Percentiles rank a stretch among this genome's conserved stretches.
Conservation (phyloP, 169 alveolate species). For the Plasmodium sp. region DNA sequence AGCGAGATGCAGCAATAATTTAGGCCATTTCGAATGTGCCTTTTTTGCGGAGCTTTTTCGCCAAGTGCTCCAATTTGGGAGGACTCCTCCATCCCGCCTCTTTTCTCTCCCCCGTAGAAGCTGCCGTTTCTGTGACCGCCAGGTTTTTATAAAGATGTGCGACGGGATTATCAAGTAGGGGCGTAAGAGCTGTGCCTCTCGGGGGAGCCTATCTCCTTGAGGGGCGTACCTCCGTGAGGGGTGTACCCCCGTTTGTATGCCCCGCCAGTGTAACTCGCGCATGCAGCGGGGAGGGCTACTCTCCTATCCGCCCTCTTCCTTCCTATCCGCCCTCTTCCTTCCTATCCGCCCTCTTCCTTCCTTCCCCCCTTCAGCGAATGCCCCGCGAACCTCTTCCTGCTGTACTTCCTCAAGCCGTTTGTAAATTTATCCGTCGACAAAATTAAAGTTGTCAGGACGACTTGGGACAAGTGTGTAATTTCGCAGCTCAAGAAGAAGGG, state of each 20-base stretch:
- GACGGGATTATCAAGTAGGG: slow-evolving; percentile 54
- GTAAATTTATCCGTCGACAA: slow-evolving; percentile 49
- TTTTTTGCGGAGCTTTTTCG: background rate
- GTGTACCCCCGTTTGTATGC: background rate
- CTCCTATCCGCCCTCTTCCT: background rate
- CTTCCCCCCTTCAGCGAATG: slow-evolving; percentile 30
- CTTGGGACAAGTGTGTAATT: slow-evolving; percentile 48
- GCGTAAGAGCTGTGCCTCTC: background rate
- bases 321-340: background rate
- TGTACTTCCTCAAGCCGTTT: slow-evolving; percentile 68
- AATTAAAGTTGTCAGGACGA: slow-evolving; percentile 54
- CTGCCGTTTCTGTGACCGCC: slow-evolving; percentile 36
- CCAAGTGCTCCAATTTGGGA: background rate
- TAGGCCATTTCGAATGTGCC: background rate
- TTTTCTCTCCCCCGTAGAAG: slow-evolving; percentile 13
- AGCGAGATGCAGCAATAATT: background rate
- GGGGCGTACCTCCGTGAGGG: no score
- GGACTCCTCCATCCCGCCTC: background rate
- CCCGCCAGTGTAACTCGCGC: background rate
- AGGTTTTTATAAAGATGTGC: slow-evolving; percentile 64
- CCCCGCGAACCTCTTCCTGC: slow-evolving; percentile 45
- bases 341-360: background rate
- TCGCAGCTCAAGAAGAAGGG: slow-evolving; percentile 40
- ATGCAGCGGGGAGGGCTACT: background rate
- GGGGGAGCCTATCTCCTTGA: no score